Conservation (phyloP, 208 protist species). For the Zelonia costaricensis region DNA sequence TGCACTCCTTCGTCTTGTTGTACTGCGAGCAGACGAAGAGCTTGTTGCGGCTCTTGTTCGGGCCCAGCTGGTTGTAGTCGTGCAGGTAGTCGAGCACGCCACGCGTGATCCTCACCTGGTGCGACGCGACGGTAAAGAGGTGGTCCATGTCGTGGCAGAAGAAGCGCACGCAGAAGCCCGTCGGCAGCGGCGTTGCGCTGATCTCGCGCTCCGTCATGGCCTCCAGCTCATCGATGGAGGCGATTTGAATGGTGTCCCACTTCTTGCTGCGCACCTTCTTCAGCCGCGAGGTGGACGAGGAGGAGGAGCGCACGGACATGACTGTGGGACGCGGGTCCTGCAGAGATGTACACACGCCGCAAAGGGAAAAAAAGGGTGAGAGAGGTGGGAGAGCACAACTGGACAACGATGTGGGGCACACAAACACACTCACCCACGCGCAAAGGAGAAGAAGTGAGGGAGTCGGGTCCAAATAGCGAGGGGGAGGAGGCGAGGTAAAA, state of each 20-base stretch:
- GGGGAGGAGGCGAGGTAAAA: too few relatives aligned
- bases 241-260: conserved; percentile 62
- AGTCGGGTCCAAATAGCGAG: too few relatives aligned
- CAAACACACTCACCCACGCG: too few relatives aligned
- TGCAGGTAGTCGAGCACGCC: conserved; percentile 77
- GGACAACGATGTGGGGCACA: too few relatives aligned
- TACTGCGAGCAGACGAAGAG: conserved; percentile 70
- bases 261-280: conserved; percentile 58
- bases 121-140: conserved; percentile 66
- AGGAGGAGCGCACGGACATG: conserved; percentile 16
- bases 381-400: too few relatives aligned
- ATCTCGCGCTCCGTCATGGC: conserved; percentile 39
- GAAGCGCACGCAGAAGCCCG: conserved; percentile 75
- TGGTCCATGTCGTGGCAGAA: conserved; percentile 72
- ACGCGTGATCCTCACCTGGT: conserved; percentile 58
- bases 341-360: too few relatives aligned
- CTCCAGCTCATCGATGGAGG: conserved; percentile 59
- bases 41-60: conserved; percentile 77
- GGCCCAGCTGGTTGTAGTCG: conserved; percentile 77
- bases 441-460: too few relatives aligned
- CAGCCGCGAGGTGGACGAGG: conserved; percentile 11
- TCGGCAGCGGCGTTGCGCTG: conserved; percentile 32
- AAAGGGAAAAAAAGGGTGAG: too few relatives aligned
- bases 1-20: conserved; percentile 42
- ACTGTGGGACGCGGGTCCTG: too few relatives aligned